Evolutionary conservation across 345 rosid species (phyloP).

Genomic region (Sapria himalayana): DNA sequence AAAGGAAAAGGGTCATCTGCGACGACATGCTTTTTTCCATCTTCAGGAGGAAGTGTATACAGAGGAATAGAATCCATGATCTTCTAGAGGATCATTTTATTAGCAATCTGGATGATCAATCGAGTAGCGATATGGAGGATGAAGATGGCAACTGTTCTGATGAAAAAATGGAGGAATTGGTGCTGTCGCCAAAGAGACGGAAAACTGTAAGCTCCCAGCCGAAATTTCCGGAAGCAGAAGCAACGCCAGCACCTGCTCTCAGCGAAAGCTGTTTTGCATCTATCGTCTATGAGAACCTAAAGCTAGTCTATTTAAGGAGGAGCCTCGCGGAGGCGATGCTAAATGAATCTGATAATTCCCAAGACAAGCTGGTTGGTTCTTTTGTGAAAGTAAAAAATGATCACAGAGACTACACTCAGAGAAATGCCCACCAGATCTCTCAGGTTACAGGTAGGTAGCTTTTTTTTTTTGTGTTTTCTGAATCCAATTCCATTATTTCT

Average conservation of each 20-base stretch:
- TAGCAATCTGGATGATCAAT: constrained; percentile 14
- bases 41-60: constrained; percentile 20
- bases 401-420: constrained; percentile 10
- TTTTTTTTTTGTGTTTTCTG: no score
- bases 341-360: constrained; percentile 15
- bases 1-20: constrained; percentile 16
- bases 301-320: constrained; percentile 31
- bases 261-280: constrained; percentile 19
- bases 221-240: constrained; percentile 7
- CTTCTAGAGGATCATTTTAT: constrained; percentile 19
- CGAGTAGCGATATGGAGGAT: constrained; percentile 9
- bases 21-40: constrained; percentile 23
- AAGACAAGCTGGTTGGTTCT: constrained; percentile 27
- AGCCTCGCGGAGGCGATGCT: constrained; percentile 21
- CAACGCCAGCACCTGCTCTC: constrained; percentile 7
- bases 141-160: constrained; percentile 6
- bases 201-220: constrained; percentile 5
- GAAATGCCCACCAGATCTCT: constrained; percentile 13
- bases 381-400: constrained; percentile 35
- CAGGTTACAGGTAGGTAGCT: no score
- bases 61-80: constrained; percentile 10
- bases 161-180: constrained; percentile 7
- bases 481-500: no score
- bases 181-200: constrained; percentile 14
- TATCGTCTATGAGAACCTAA: constrained; percentile 25